Conservation (phyloP, 371 early-diverging fungal species). For the Mortierella sp. region DNA sequence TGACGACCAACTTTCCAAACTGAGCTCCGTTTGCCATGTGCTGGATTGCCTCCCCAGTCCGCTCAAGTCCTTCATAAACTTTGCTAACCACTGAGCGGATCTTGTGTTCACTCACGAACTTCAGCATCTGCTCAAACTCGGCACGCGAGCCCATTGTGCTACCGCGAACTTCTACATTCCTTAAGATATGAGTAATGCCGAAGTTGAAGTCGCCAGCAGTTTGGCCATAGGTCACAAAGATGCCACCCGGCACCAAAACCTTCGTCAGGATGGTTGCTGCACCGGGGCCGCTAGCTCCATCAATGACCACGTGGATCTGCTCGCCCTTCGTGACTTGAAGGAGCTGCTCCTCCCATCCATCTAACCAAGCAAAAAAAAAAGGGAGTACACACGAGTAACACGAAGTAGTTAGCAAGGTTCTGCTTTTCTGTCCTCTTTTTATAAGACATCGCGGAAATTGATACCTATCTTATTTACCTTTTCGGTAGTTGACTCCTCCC, state of each 20-base stretch:
- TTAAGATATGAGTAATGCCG: conserved; percentile 6
- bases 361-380: background rate
- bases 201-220: background rate
- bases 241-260: conserved; percentile 1
- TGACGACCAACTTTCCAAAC: conserved; percentile 13
- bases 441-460: too few relatives aligned
- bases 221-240: conserved; percentile 5
- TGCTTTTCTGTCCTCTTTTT: background rate
- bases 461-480: conserved; percentile 61
- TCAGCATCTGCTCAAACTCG: conserved; percentile 23
- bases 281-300: conserved; percentile 56
- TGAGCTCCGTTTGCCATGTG: background rate
- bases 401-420: background rate
- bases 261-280: background rate
- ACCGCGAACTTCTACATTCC: conserved; percentile 65
- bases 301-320: conserved; percentile 66
- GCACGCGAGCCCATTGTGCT: conserved; percentile 66
- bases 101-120: conserved; percentile 20
- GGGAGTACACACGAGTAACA: background rate
- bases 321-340: conserved; percentile 2
- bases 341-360: background rate
- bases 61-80: conserved; percentile 10
- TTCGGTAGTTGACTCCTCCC: conserved; percentile 75
- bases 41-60: background rate
- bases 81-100: conserved; percentile 7